Evolutionary conservation across 176 grass and related monocot species (phyloP), one percentile per base, ranked within the genome.

Genomic region (Cenchrus purpureus): DNA sequence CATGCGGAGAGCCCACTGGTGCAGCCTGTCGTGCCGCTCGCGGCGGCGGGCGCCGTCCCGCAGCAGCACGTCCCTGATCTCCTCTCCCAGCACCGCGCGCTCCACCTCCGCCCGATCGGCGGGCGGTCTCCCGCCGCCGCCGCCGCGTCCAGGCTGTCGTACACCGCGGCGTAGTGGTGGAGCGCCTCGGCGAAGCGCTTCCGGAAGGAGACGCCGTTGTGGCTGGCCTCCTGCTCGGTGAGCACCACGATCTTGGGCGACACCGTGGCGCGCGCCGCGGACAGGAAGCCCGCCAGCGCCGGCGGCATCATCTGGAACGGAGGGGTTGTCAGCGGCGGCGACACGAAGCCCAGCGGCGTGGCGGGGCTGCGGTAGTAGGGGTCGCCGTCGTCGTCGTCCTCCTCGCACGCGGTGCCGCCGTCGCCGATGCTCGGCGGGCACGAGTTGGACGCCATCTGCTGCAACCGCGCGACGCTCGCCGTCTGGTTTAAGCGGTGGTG

Each of bases 1-100:
- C 73, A 92, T 83, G 51, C 86, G 78, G 59, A 14, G 10, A 43
- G n/a, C 77, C 86, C 90, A 92, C 1, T 57, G 86, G 1, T 34
- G 57, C 60, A 92, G 78, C 56, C 73, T 12, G 16, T 92, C 90
- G 74, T 88, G 90, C 12, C 86, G 60, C 73, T 92, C 83, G 17
- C 65, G 68, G 1, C 79, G 78, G 4, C 17, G 66, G 4, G 22
- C 14, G 4, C 79, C 86, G 2, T 83, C 86, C 2, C 67, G 70
- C 4, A 80, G 49, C 5, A 92, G 71, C 31, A 88, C 53, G 73
- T 68, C 84, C 49, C 31, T 66, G 67, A 88, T 64, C 78, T 92
- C 78, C 72, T 81, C 78, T 5, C 86, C 86, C 5, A 92, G 32
- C 58, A 86, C 57, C 0, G 74, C 3, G 14, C 49, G 58, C 78